Evolutionary conservation across 2,329 filamentous ascomycete species (phyloP), one percentile per base, ranked within the genome.

Genomic region (Cryphonectria carpinicola): DNA sequence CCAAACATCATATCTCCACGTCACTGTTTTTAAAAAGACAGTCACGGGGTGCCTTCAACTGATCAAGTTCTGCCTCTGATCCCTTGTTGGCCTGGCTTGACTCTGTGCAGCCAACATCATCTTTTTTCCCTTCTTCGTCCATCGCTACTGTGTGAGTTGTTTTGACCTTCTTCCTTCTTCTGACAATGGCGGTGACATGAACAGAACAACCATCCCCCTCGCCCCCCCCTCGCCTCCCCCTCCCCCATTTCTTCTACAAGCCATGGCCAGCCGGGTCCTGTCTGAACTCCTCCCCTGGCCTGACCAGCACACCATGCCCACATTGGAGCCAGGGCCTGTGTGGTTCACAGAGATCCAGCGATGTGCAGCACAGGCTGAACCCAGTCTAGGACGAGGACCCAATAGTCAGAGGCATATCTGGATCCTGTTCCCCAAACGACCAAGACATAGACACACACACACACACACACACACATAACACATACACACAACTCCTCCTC

Each of bases 131-230:
- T 66, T 72, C 69, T 66, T 67, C 32, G 66, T 69, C 71, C 69
- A 67, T 72, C 66, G 71, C 69, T 72, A 72, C 67, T 62, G 68
- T 63, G 71, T 72, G 60, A 70, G 71, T 71, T 32, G n/a, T 52
- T 58, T 14, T 66, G 63, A n/a, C 14, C 64, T 49, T 32, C 54
- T 32, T 22, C 56, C 8, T 46, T 25, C 19, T 28, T 67, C 39
- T 11, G 39, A 49, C 19, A 39, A 22, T 49, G 63, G 63, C 43
- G 63, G 43, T 65, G 63, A 49, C 63, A 19, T 46, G 61, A 46
- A 46, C 39, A 32, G 28, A 17, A 8, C 54, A 32, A 11, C 25
- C 46, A 25, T 22, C 43, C 41, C 19, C 46, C 46, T 32, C 32
- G 32, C 32, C 32, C 4, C 46, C 17, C 65, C n/a, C 52, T 32